phyloP scores from a whole-genome alignment of 805 yeast species.

The Ogataea nonfermentans region DNA sequence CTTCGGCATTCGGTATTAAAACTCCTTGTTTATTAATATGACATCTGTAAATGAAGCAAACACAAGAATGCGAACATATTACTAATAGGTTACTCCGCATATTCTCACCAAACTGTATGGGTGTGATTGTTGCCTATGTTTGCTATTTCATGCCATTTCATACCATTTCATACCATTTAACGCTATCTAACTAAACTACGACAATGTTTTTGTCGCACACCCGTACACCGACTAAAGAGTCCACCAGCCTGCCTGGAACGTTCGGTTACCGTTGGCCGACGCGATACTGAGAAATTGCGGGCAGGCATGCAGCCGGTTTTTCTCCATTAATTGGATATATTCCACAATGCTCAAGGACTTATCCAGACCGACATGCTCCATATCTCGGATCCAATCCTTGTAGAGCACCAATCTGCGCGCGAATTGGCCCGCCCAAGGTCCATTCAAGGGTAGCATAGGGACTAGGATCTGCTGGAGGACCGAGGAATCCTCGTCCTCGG shows the following conservation, averaged over 20 bases:
- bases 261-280: constrained; percentile 12
- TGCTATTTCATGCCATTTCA: too few species aligned
- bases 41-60: too few species aligned
- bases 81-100: too few species aligned
- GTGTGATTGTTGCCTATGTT: too few species aligned
- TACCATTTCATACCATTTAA: too few species aligned
- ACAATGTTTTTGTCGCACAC: not conserved
- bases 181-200: not conserved
- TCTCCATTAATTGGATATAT: constrained; percentile 23
- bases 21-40: too few species aligned
- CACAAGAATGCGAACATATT: too few species aligned
- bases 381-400: constrained; percentile 29
- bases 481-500: constrained; percentile 12
- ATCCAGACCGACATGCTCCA: constrained; percentile 14
- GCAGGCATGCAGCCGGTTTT: constrained; percentile 15
- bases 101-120: too few species aligned
- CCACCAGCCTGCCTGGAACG: constrained; percentile 20
- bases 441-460: constrained; percentile 30
- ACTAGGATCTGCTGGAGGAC: constrained; percentile 33
- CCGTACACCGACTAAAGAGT: constrained; percentile 4
- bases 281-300: constrained; percentile 29
- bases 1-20: too few species aligned
- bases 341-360: constrained; percentile 17
- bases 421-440: constrained; percentile 27
- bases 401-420: constrained; percentile 31